Evolutionary conservation across 352 stramenopile genomes (phyloP).

Genomic region (Lagenidium sp.): DNA sequence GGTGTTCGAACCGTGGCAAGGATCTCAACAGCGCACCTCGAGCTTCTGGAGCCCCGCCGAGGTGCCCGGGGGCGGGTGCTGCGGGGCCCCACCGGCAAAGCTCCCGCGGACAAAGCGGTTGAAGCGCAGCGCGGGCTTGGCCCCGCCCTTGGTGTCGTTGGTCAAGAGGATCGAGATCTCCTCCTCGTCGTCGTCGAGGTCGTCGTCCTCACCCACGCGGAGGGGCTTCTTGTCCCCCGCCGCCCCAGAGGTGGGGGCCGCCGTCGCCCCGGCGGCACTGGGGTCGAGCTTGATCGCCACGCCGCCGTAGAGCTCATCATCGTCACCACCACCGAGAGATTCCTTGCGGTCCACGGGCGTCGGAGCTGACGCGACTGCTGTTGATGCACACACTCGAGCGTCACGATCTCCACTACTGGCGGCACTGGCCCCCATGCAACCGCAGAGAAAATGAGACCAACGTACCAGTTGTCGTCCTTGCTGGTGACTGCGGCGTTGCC

Average conservation of each 20-base stretch:
- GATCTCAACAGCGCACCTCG: slow-evolving; percentile 7
- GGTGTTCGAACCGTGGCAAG: no score
- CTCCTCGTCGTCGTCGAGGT: slow-evolving; percentile 79
- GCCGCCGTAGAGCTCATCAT: slow-evolving; percentile 75
- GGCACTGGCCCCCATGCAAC: neutral
- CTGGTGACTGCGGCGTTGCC: slow-evolving; percentile 2
- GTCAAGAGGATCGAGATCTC: slow-evolving; percentile 76
- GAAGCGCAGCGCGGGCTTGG: slow-evolving; percentile 74
- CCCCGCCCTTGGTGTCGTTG: slow-evolving; percentile 41
- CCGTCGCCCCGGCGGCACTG: slow-evolving; percentile 6
- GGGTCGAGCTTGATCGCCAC: slow-evolving; percentile 64
- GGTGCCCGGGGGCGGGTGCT: slow-evolving; percentile 20
- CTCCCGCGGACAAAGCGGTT: slow-evolving; percentile 72
- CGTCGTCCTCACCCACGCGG: slow-evolving; percentile 38
- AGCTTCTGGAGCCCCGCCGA: slow-evolving; percentile 8
- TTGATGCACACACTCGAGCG: neutral
- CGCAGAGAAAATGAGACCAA: neutral
- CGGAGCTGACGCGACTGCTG: neutral
- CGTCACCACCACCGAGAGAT: slow-evolving; percentile 25
- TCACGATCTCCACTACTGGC: neutral
- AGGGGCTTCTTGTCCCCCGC: neutral
- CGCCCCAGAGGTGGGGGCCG: neutral
- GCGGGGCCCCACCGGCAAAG: slow-evolving; percentile 26
- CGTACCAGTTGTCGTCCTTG: no score
- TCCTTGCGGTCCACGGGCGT: slow-evolving; percentile 4